A percentile compares a stretch with the other conserved stretches of the same genome.
Conservation (phyloP, 106 monocot species). For the Platanthera guangdongensis region DNA sequence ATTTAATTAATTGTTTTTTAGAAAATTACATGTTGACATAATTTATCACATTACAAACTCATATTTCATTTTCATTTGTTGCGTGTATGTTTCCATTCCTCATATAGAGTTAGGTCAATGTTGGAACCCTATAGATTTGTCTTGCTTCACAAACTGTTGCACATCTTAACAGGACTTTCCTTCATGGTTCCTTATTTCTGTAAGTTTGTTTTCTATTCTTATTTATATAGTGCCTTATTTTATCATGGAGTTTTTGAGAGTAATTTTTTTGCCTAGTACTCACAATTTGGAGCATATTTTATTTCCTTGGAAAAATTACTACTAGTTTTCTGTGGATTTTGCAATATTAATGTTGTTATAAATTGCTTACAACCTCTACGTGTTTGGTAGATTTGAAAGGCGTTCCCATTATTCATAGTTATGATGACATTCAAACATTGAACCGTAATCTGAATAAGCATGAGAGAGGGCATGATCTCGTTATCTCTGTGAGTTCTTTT, state of each 20-base stretch:
- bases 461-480: constrained; percentile 74
- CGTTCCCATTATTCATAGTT: constrained; percentile 79
- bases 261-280: not conserved
- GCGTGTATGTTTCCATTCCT: too few species aligned
- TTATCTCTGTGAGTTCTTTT: constrained; percentile 62
- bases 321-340: not conserved
- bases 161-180: not conserved
- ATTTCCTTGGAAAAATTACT: not conserved
- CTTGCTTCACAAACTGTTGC: not conserved
- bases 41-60: too few species aligned
- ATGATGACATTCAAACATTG: constrained; percentile 78
- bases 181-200: not conserved
- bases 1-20: too few species aligned
- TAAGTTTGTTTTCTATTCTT: not conserved
- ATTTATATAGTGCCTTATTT: not conserved
- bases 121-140: too few species aligned
- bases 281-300: not conserved
- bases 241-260: not conserved
- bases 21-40: too few species aligned
- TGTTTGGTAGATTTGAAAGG: constrained; percentile 54
- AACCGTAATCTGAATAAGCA: constrained; percentile 49
- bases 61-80: too few species aligned
- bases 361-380: not conserved
- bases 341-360: not conserved
- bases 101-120: too few species aligned